Percentiles rank a stretch among this genome's conserved stretches.
Evolutionary conservation across 495 filamentous ascomycete species (phyloP).

Genomic region (Venustampulla echinocandica): DNA sequence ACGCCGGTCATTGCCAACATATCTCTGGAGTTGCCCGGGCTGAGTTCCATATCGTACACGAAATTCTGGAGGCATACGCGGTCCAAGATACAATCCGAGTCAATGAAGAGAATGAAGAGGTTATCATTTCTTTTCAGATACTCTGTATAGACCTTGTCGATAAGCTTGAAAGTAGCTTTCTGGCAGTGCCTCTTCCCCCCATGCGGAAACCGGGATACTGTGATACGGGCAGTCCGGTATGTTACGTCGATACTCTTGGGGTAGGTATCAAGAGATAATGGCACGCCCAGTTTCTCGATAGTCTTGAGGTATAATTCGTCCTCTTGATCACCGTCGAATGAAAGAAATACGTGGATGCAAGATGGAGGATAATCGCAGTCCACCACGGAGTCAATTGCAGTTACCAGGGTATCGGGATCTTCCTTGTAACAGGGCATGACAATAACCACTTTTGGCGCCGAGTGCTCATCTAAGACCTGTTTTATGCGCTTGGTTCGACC

Average conservation of each 20-base stretch:
- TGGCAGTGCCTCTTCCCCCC: slow-evolving; percentile 93
- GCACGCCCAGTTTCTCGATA: slow-evolving; percentile 79
- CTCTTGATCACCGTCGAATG: slow-evolving; percentile 84
- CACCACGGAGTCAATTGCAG: slow-evolving; percentile 86
- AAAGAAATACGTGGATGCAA: slow-evolving; percentile 93
- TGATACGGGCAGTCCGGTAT: slow-evolving; percentile 76
- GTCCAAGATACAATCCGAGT: slow-evolving; percentile 96
- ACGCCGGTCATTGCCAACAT: slow-evolving; percentile 99
- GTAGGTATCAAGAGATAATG: slow-evolving; percentile 65
- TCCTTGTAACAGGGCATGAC: slow-evolving; percentile 98
- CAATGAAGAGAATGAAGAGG: slow-evolving; percentile 93
- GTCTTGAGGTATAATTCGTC: slow-evolving; percentile 87
- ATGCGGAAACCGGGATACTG: slow-evolving; percentile 86
- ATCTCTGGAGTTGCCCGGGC: slow-evolving; percentile 82
- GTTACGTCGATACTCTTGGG: slow-evolving; percentile 86
- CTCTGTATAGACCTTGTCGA: slow-evolving; percentile 85
- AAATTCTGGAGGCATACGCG: slow-evolving; percentile 93
- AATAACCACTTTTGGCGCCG: slow-evolving; percentile 90
- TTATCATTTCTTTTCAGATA: slow-evolving; percentile 87
- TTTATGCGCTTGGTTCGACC: slow-evolving; percentile 78
- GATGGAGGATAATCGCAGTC: slow-evolving; percentile 90
- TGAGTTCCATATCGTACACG: slow-evolving; percentile 98
- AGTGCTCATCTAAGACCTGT: slow-evolving; percentile 70
- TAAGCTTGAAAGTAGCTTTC: slow-evolving; percentile 88
- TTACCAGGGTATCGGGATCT: slow-evolving; percentile 73